A percentile compares a stretch with the other conserved stretches of the same genome.
Conservation (phyloP, 129 eudicot genomes). For the Saussurea involucrata region DNA sequence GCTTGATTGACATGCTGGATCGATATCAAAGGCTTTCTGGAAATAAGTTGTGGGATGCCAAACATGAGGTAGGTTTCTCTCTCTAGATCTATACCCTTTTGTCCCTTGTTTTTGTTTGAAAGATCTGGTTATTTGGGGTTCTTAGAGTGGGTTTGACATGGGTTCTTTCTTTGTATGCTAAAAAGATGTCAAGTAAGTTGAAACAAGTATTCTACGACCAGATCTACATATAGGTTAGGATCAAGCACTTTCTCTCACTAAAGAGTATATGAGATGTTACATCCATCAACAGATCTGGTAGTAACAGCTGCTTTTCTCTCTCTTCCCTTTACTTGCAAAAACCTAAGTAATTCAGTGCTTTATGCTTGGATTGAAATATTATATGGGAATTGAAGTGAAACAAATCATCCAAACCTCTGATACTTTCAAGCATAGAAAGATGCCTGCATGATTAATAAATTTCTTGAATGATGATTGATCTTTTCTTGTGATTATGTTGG, state of each 20-base stretch:
- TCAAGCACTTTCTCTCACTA: slow-evolving; percentile 24
- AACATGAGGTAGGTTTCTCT: slow-evolving; percentile 70
- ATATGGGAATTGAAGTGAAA: slow-evolving; percentile 8
- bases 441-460: not conserved
- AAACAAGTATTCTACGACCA: slow-evolving; percentile 46
- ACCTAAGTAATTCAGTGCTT: slow-evolving; percentile 11
- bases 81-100: slow-evolving; percentile 23
- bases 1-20: slow-evolving; percentile 68
- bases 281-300: slow-evolving; percentile 75
- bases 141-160: slow-evolving; percentile 11
- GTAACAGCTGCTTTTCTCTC: slow-evolving; percentile 33
- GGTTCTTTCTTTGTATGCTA: slow-evolving; percentile 37
- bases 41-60: slow-evolving; percentile 95
- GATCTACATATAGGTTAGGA: slow-evolving; percentile 67
- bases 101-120: slow-evolving; percentile 11
- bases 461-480: slow-evolving; percentile 14
- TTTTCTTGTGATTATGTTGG: slow-evolving; percentile 6
- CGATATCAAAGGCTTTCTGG: slow-evolving; percentile 68
- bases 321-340: slow-evolving; percentile 55
- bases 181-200: slow-evolving; percentile 46
- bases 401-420: not conserved
- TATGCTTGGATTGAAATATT: slow-evolving; percentile 5
- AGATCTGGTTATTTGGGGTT: slow-evolving; percentile 33
- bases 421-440: too few relatives aligned
- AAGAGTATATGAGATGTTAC: slow-evolving; percentile 51